These are phyloP conservation scores for Neurospora sp. DNA, from an alignment of 495 filamentous ascomycete genomes.

Conservation along the genomic window DNA sequence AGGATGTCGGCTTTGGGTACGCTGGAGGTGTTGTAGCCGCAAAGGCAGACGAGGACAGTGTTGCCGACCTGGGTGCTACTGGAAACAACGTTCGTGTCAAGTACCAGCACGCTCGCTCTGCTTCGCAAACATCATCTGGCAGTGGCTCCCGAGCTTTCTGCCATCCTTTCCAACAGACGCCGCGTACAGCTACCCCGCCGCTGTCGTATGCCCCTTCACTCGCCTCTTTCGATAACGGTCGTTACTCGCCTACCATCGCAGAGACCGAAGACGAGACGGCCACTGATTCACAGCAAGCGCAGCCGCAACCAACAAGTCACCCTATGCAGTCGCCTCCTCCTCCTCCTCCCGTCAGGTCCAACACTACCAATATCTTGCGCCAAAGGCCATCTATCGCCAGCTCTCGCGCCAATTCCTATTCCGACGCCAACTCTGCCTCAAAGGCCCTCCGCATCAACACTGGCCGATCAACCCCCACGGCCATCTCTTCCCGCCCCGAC, in stretches of 20 bases:
- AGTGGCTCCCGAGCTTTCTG: slow-evolving; percentile 35
- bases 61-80: not conserved
- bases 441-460: slow-evolving; percentile 37
- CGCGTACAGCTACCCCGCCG: slow-evolving; percentile 47
- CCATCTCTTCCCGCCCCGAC: slow-evolving; percentile 29
- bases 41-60: not conserved
- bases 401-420: slow-evolving; percentile 34
- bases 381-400: slow-evolving; percentile 29
- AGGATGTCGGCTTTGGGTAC: slow-evolving; percentile 23
- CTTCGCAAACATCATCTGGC: slow-evolving; percentile 42
- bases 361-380: not conserved
- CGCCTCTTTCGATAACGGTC: slow-evolving; percentile 34
- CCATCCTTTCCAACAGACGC: slow-evolving; percentile 49
- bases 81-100: slow-evolving; percentile 12
- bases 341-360: not conserved
- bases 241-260: slow-evolving; percentile 35
- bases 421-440: slow-evolving; percentile 23
- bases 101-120: slow-evolving; percentile 40
- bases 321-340: slow-evolving; percentile 3
- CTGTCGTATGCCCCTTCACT: slow-evolving; percentile 43
- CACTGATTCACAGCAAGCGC: slow-evolving; percentile 14
- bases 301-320: slow-evolving; percentile 12
- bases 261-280: slow-evolving; percentile 39
- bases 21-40: not conserved
- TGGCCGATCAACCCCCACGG: slow-evolving; percentile 17